Conservation (phyloP, 2,329 filamentous ascomycete genomes). For the Chaetomiaceae sp. region DNA sequence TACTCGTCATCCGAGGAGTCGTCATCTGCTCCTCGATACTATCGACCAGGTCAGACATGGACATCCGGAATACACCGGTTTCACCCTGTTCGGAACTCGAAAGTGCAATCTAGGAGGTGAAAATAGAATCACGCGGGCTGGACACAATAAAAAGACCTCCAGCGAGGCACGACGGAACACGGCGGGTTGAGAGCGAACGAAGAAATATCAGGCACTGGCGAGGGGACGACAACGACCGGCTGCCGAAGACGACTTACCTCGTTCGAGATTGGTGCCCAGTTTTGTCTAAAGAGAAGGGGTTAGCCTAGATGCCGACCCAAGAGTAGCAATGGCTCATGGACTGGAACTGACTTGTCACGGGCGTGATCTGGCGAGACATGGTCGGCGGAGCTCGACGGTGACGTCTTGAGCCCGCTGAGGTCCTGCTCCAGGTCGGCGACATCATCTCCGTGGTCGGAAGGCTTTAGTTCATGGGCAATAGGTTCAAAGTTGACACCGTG, state of each 20-base stretch:
- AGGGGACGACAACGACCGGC: neutral
- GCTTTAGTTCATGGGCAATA: conserved; percentile 50
- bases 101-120: neutral
- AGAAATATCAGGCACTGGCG: neutral
- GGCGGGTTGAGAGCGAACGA: neutral
- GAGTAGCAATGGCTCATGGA: conserved; percentile 6
- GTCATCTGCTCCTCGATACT: conserved; percentile 47
- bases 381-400: conserved; percentile 43
- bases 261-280: conserved; percentile 48
- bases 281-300: conserved; percentile 32
- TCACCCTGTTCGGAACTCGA: too few relatives aligned
- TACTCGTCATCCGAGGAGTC: conserved; percentile 55
- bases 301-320: conserved; percentile 14
- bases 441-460: conserved; percentile 43
- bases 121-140: neutral
- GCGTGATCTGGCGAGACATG: conserved; percentile 29
- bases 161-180: neutral
- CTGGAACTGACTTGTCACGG: conserved; percentile 28
- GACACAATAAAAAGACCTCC: neutral
- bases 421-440: conserved; percentile 54
- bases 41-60: conserved; percentile 7
- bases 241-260: conserved; percentile 38
- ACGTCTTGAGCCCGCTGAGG: conserved; percentile 51
- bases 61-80: neutral
- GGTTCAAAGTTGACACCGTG: conserved; percentile 67